Base-by-base conservation (phyloP, 2,329 filamentous ascomycete genomes). In the Ambrosiella cleistominuta region DNA sequence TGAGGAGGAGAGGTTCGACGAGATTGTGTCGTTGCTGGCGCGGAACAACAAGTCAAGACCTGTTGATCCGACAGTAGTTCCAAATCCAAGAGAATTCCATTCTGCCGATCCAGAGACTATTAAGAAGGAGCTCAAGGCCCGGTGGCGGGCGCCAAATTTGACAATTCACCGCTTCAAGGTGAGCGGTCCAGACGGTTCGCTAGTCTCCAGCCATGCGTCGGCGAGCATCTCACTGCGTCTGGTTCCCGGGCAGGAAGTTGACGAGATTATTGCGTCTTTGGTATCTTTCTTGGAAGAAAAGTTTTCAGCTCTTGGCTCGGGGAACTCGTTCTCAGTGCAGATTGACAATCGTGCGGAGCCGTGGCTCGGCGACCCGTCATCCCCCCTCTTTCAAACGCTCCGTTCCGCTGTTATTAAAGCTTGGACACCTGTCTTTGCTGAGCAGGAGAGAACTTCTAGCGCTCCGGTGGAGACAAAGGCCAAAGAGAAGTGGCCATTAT, bases 281-380 rank as follows among this genome's bases (percentile, higher is more conserved):
- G 80, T 75, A 0, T 67, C 73, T 1, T 94, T 85, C 65, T 74
- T 96, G 0, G 70, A 81, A 52, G 72, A 77, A 11, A 79, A 89
- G 63, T 98, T 96, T 66, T 75, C 74, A 0, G 70, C 76, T 13
- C 80, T 97, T 1, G 82, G 83, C 37, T 91, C 88, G 0, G 83
- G 86, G 61, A 98, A 98, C 65, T 78, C 75, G 5, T 75, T 98
- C 40, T 84, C 76, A 1, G 80, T 98, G 44, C 83, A 82, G 37
- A 90, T 98, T 63, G 89, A 95, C 63, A 93, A 96, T 66, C 85
- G 87, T 70, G 91, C 93, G 0, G 93, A 98, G 66, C 89, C 93
- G 0, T 98, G 93, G 93, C 80, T 98, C 0, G 91, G 93, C 12
- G 88, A 96, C 64, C 89, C 88, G 2, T 82, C 82, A 54, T 96